Evolutionary conservation across 306 rosid species (phyloP), one percentile per base, ranked within the genome.

Genomic region (Ammopiptanthus mongolicus): DNA sequence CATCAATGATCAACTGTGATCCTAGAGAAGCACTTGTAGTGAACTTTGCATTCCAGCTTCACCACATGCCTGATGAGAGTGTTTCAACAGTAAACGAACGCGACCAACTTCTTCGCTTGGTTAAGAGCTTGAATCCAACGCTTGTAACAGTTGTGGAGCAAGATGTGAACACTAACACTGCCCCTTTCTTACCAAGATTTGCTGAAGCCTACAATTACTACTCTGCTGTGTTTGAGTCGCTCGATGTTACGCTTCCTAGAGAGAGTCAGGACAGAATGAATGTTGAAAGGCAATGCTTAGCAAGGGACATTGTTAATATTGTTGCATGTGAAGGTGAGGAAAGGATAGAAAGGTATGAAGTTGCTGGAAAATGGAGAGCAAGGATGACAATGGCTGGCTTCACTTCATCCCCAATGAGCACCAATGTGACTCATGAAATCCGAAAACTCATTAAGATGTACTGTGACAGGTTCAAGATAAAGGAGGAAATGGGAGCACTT

Each of bases 51-150:
- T 95, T 92, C 75, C 96, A 85, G 88, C 99, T 95, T 73, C 99
- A 95, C 80, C 99, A 95, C 88, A 92, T 95, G 97, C 99, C 96
- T 5, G 97, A 95, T 46, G 99, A 95, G 82, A 95, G 97, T 5
- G 99, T 95, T 57, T 92, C 99, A 5, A 92, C 93, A 0, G 88
- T 88, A 11, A 95, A 95, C 42, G 84, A 87, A 61, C 81, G 97
- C 17, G 99, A 95, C 83, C 96, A 86, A 73, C 99, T 95, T 74
- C 99, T 95, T 23, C 93, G 88, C 28, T 81, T 95, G 90, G 97
- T 90, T 2, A 95, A 92, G 87, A 85, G 92, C 85, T 64, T 95
- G 88, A 90, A 85, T 31, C 99, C 99, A 0, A 95, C 87, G 86
- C 86, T 95, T 0, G 99, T 92, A 7, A 92, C 99, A 3, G 88